Conservation (phyloP, 1,284 basidiomycete genomes). For the Ustilago trichophora region DNA sequence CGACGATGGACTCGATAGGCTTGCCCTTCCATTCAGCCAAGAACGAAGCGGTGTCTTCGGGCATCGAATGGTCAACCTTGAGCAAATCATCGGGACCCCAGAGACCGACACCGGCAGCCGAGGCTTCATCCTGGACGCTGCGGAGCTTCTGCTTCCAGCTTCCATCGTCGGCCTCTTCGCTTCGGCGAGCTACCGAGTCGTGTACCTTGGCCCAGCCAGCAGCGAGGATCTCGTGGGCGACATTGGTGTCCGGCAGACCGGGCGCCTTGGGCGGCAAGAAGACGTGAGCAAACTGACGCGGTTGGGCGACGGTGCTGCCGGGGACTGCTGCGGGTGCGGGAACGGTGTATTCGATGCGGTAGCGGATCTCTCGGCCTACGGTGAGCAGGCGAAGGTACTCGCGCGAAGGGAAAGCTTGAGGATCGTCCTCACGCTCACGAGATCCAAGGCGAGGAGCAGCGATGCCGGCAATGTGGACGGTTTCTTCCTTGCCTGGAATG, state of each 20-base stretch:
- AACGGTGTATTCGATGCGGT: constrained; percentile 79
- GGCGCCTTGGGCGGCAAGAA: constrained; percentile 55
- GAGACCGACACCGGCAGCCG: constrained; percentile 78
- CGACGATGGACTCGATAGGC: constrained; percentile 85
- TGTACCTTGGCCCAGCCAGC: constrained; percentile 92
- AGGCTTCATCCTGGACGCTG: constrained; percentile 82
- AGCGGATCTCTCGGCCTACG: constrained; percentile 88
- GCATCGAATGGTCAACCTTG: constrained; percentile 78
- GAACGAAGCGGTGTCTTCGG: constrained; percentile 84
- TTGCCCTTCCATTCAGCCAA: constrained; percentile 90
- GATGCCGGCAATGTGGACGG: constrained; percentile 60
- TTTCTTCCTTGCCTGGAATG: constrained; percentile 52
- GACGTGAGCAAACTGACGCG: constrained; percentile 58
- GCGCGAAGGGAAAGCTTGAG: constrained; percentile 89
- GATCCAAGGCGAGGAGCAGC: constrained; percentile 59
- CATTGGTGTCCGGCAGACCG: constrained; percentile 59
- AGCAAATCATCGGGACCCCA: constrained; percentile 80
- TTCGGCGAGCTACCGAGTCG: constrained; percentile 73
- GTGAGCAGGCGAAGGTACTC: constrained; percentile 85
- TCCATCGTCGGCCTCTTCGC: constrained; percentile 72
- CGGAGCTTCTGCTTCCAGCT: constrained; percentile 73
- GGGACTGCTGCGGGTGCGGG: constrained; percentile 73
- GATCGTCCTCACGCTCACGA: constrained; percentile 68
- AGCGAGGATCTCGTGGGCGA: constrained; percentile 78
- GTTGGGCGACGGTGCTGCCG: constrained; percentile 75